Base-by-base conservation (phyloP, 306 rosid species). In the Pueraria montana region DNA sequence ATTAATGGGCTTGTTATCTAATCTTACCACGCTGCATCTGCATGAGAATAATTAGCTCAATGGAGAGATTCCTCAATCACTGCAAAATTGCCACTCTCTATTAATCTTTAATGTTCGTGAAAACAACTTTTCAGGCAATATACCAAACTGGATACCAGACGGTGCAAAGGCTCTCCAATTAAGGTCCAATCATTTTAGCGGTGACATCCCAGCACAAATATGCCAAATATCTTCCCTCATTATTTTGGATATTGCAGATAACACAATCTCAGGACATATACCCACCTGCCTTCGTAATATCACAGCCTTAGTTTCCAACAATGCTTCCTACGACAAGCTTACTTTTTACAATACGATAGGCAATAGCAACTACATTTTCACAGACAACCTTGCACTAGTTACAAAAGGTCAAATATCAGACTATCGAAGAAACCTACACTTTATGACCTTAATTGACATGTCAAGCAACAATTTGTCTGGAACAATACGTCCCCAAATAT, bases 381-480 rank as follows among this genome's bases (percentile, higher is more conserved):
- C n/a, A n/a, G n/a, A 71, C 11, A 40, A 2, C 4, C 74, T 70
- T 45, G 24, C 20, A 18, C 12, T 70, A 13, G 20, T 43, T 24
- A 24, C 3, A 45, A 70, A 70, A 23, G 76, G 76, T 23, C 53
- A 70, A 6, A 23, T 3, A 70, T 24, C 1, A 8, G 40, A 43
- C 4, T 70, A 70, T 23, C 0, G 2, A 9, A 4, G 8, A 42
- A 11, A 11, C n/a, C 38, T 46, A 24, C 17, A 48, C 14, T 16
- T 71, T 3, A 13, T 71, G 61, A 17, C 7, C 20, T 17, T 48
- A 27, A 2, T 80, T 43, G 84, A 80, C 3, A 38, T 80, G 71
- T 80, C 83, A 0, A 26, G 8, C 3, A 69, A 80, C n/a, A 9
- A 40, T 52, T n/a, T 80, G 59, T 55, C 12, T 0, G 78, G 71